phyloP scores from a whole-genome alignment of 1,139 yeast genomes.

The Debaryomyces psychrophilus region DNA sequence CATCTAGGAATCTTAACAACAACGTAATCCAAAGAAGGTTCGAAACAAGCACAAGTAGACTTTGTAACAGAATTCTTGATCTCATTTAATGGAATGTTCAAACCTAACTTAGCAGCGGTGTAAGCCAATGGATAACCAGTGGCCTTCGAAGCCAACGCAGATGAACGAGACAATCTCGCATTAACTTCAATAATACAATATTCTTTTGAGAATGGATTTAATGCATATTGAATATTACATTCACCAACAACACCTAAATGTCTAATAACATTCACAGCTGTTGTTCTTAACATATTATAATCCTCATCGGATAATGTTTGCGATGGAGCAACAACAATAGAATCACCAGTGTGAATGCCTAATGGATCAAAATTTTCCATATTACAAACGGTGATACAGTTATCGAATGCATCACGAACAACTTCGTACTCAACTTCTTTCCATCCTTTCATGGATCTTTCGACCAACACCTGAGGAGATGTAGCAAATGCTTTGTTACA shows the following conservation, averaged over 20 bases:
- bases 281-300: slow-evolving; percentile 96
- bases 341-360: slow-evolving; percentile 99
- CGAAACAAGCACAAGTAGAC: slow-evolving; percentile 95
- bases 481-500: slow-evolving; percentile 94
- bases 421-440: slow-evolving; percentile 98
- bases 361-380: slow-evolving; percentile 99
- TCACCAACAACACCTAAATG: slow-evolving; percentile 99
- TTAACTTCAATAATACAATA: slow-evolving; percentile 97
- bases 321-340: slow-evolving; percentile 98
- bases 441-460: slow-evolving; percentile 98
- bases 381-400: slow-evolving; percentile 98
- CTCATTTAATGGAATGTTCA: slow-evolving; percentile 90
- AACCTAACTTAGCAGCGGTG: slow-evolving; percentile 96
- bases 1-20: slow-evolving; percentile 99
- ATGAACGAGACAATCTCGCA: slow-evolving; percentile 96
- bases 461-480: slow-evolving; percentile 94
- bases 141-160: slow-evolving; percentile 98
- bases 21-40: slow-evolving; percentile 96
- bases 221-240: slow-evolving; percentile 97
- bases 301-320: slow-evolving; percentile 97
- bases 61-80: slow-evolving; percentile 93
- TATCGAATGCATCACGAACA: slow-evolving; percentile 95
- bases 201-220: slow-evolving; percentile 91
- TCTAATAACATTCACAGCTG: slow-evolving; percentile 96
- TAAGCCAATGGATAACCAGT: slow-evolving; percentile 98